Percentiles rank a stretch among this genome's conserved stretches.
These are phyloP conservation scores for Millerago galiae DNA, from an alignment of 805 yeast genomes.

Conservation along the genomic window DNA sequence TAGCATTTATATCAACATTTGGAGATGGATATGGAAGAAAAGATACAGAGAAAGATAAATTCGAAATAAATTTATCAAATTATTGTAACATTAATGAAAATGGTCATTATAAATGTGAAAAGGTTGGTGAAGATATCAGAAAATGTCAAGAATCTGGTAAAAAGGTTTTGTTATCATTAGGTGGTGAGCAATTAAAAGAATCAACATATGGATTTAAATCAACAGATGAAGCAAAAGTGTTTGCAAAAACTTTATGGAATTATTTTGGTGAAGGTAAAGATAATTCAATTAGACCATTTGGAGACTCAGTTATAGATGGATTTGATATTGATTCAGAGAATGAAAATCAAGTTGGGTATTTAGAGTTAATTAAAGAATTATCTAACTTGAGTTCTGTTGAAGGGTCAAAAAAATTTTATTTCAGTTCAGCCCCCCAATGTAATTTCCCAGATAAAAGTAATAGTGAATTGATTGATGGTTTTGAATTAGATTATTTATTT, in stretches of 20 bases:
- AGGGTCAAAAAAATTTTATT: constrained; percentile 45
- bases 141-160: constrained; percentile 78
- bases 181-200: constrained; percentile 59
- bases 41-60: constrained; percentile 10
- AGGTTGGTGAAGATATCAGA: constrained; percentile 61
- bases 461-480: constrained; percentile 41
- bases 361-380: constrained; percentile 48
- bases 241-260: constrained; percentile 54
- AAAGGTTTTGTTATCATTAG: constrained; percentile 67
- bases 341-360: constrained; percentile 56
- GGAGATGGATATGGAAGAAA: constrained; percentile 9
- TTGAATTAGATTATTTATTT: constrained; percentile 59
- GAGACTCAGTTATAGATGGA: constrained; percentile 75
- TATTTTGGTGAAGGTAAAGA: constrained; percentile 50
- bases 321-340: constrained; percentile 89
- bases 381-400: constrained; percentile 31
- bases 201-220: constrained; percentile 66
- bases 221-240: constrained; percentile 66
- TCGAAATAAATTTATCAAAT: constrained; percentile 49
- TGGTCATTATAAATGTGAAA: constrained; percentile 34
- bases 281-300: constrained; percentile 50
- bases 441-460: constrained; percentile 56
- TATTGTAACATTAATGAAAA: constrained; percentile 33
- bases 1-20: constrained; percentile 47
- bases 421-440: constrained; percentile 82